Evolutionary conservation across 768 basidiomycete genomes (phyloP), one percentile per base, ranked within the genome.

Genomic region (Serendipita vermifera): DNA sequence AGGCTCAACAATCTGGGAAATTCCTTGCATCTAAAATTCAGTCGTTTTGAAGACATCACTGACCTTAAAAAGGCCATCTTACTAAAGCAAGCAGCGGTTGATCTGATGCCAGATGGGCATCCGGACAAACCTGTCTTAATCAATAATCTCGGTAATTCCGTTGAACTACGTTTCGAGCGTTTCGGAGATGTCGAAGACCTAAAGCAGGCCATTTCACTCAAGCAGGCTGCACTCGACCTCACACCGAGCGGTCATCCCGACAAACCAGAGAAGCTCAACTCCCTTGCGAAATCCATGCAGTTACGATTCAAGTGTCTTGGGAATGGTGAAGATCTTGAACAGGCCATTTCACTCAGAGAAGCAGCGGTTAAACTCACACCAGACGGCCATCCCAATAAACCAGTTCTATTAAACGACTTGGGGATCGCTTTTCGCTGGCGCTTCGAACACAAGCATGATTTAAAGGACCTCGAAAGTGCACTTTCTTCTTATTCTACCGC

Each of bases 61-160:
- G 59, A 60, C 32, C 55, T 60, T 24, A 59, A 59, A 27, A 55
- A 36, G 9, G 59, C 59, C 22, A 59, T 60, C 38, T 27, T 24
- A 33, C 5, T 27, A n/a, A 27, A 39, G 24, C 36, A 55, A 26
- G 26, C 41, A 9, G 59, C 59, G 11, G 26, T 60, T 14, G 33
- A 38, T 11, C 51, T 60, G 26, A 38, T 39, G 38, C 39, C 59
- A 27, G 53, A 54, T 29, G 53, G 33, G 24, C 53, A 60, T 43
- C 54, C 59, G 15, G 54, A 60, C 59, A 60, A 55, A 38, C 54
- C 59, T 14, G 32, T 15, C 3, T 59, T 39, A 22, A 36, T 60
- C 1, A 59, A 55, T 33, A 55, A 59, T 35, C 33, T 59, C 15
- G 54, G 59, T 13, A 54, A 33, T 14, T 22, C 53, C 26, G n/a